Conservation (phyloP, 148 eudicot genomes). For the Rheum nobile region DNA sequence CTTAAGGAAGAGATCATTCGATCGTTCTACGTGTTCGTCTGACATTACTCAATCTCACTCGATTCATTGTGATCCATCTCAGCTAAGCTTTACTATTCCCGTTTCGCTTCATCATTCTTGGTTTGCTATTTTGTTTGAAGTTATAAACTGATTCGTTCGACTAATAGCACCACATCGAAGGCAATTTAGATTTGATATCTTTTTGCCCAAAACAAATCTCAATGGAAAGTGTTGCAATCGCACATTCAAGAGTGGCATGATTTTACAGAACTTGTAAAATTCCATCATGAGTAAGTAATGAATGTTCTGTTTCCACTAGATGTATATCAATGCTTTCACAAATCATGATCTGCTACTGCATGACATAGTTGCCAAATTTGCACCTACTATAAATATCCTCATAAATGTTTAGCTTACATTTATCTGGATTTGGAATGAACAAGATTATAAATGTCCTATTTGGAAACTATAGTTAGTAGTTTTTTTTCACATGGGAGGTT, state of each 20-base stretch:
- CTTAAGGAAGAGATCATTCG: too few relatives aligned
- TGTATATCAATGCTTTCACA: background rate
- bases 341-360: background rate
- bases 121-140: too few relatives aligned
- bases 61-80: too few relatives aligned
- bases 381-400: background rate
- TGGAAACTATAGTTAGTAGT: background rate
- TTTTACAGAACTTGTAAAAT: slow-evolving; percentile 87
- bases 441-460: background rate
- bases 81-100: too few relatives aligned
- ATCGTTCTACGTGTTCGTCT: too few relatives aligned
- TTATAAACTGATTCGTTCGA: too few relatives aligned
- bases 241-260: slow-evolving; percentile 85
- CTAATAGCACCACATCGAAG: too few relatives aligned
- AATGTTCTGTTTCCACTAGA: background rate
- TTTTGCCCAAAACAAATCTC: too few relatives aligned
- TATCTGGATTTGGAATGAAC: background rate
- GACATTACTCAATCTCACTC: too few relatives aligned
- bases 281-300: slow-evolving; percentile 84
- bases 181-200: too few relatives aligned
- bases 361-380: background rate
- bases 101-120: too few relatives aligned
- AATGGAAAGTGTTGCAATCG: slow-evolving; percentile 85
- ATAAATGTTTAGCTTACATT: background rate
- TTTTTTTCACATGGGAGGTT: background rate